Conservation (phyloP, 495 filamentous ascomycete species). For the Trichoderma orchidacearum region DNA sequence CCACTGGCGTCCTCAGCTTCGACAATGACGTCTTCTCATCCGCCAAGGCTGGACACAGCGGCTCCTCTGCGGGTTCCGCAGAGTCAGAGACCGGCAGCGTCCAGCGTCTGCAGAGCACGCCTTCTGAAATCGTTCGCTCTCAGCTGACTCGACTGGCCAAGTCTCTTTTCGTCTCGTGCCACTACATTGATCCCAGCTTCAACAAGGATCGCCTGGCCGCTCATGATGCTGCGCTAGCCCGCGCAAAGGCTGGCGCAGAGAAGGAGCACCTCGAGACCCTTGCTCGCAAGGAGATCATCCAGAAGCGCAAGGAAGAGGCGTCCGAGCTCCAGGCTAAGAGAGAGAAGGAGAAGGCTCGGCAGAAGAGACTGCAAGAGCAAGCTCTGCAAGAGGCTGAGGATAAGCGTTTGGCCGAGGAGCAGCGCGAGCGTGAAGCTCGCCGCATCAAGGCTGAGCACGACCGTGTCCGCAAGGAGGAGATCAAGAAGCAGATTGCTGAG, state of each 20-base stretch:
- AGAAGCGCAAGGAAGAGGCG: constrained; percentile 91
- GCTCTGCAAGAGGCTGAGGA: constrained; percentile 79
- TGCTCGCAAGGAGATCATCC: constrained; percentile 76
- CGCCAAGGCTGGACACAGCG: constrained; percentile 79
- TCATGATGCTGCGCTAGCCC: constrained; percentile 63
- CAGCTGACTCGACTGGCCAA: constrained; percentile 87
- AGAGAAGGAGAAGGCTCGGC: constrained; percentile 83
- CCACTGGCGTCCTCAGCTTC: constrained; percentile 86
- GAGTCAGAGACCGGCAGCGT: constrained; percentile 76
- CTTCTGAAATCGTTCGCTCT: constrained; percentile 92
- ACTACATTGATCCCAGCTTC: constrained; percentile 85
- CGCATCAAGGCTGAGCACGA: constrained; percentile 82
- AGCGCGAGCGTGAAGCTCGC: constrained; percentile 77
- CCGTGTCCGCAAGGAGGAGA: constrained; percentile 81
- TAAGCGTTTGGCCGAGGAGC: constrained; percentile 76
- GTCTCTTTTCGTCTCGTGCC: constrained; percentile 80
- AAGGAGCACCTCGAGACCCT: constrained; percentile 84
- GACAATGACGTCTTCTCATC: constrained; percentile 98
- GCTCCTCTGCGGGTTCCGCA: constrained; percentile 75
- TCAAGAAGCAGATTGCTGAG: constrained; percentile 91
- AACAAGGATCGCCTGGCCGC: constrained; percentile 64
- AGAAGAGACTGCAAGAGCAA: constrained; percentile 70
- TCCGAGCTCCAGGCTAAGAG: constrained; percentile 69
- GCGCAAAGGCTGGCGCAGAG: constrained; percentile 75
- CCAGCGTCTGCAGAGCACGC: constrained; percentile 91